Evolutionary conservation across 2,329 filamentous ascomycete species (phyloP).

Genomic region (Aspergillus sp.): DNA sequence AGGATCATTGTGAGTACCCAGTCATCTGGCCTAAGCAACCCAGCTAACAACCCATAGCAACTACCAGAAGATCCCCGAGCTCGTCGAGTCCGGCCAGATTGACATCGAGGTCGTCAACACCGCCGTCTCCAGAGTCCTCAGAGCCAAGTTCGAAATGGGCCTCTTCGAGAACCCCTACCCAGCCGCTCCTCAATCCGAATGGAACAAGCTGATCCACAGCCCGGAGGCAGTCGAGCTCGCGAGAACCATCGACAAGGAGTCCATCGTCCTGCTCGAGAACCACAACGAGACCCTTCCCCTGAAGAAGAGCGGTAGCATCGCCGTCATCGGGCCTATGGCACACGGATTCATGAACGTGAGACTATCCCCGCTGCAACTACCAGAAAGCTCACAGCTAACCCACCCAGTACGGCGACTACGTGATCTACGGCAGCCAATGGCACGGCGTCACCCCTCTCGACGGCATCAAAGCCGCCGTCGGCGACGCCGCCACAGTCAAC

Average conservation of each 20-base stretch:
- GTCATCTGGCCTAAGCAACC: neutral
- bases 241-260: constrained; percentile 64
- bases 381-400: too few species aligned
- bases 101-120: constrained; percentile 61
- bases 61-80: constrained; percentile 65
- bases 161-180: constrained; percentile 71
- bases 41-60: constrained; percentile 45
- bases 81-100: constrained; percentile 65
- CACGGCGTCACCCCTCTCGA: constrained; percentile 69
- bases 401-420: constrained; percentile 68
- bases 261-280: constrained; percentile 63
- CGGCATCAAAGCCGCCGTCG: constrained; percentile 63
- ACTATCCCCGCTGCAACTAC: constrained; percentile 9
- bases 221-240: constrained; percentile 60
- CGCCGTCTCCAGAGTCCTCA: constrained; percentile 66
- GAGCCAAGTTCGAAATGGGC: constrained; percentile 68
- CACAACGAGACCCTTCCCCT: constrained; percentile 56
- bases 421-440: constrained; percentile 64
- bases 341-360: constrained; percentile 69
- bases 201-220: constrained; percentile 63
- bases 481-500: constrained; percentile 59
- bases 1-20: constrained; percentile 57
- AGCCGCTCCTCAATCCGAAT: constrained; percentile 58
- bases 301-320: constrained; percentile 66
- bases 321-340: constrained; percentile 75